Conservation (phyloP, 306 rosid species). For the Datisca glomerata region DNA sequence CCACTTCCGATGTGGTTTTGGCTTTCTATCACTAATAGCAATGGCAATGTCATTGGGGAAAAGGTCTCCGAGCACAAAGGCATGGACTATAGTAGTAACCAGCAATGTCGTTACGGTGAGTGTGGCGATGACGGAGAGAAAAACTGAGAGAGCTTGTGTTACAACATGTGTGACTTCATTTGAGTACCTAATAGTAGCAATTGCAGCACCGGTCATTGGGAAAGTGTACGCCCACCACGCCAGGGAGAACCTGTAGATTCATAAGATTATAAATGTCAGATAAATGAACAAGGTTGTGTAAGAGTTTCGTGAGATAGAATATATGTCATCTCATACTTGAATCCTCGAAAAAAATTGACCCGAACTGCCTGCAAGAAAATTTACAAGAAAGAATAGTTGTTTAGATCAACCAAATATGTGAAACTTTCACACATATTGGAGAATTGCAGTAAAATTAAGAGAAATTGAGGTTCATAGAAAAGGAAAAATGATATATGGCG, state of each 20-base stretch:
- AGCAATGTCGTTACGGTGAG: constrained; percentile 42
- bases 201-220: constrained; percentile 98
- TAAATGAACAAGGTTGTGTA: neutral
- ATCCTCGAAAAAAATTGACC: constrained; percentile 15
- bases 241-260: constrained; percentile 54
- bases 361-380: constrained; percentile 53
- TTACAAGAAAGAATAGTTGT: too few species aligned
- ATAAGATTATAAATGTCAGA: constrained; percentile 6
- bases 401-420: too few species aligned
- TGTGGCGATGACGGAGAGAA: constrained; percentile 35
- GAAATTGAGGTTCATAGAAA: too few species aligned
- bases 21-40: constrained; percentile 68
- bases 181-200: constrained; percentile 82
- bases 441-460: too few species aligned
- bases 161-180: constrained; percentile 35
- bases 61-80: constrained; percentile 58
- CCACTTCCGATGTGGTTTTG: constrained; percentile 47
- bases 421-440: too few species aligned
- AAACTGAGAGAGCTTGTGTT: constrained; percentile 40
- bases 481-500: too few species aligned
- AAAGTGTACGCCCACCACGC: constrained; percentile 99
- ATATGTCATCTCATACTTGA: constrained; percentile 30
- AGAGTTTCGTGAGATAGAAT: neutral
- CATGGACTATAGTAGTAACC: constrained; percentile 53
- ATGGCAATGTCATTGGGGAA: constrained; percentile 94